Base-by-base conservation (phyloP, 305 asterid genomes). In the Nicotiana rustica region DNA sequence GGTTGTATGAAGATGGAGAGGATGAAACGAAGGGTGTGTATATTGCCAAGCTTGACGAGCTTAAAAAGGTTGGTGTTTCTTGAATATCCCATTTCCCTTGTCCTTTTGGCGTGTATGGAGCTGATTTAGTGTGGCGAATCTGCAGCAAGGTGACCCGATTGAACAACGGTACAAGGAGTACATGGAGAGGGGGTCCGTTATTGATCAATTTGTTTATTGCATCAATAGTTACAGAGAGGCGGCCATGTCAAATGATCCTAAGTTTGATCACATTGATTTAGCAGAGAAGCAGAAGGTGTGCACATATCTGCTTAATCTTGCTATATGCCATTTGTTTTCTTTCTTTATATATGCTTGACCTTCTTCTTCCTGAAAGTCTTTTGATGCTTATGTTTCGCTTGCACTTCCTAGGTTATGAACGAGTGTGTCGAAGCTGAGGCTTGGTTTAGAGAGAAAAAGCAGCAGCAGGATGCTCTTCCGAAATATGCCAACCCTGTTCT, bases 21-120 rank as follows among this genome's bases (percentile, higher is more conserved):
- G 98, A 94, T 85, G 99, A 96, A 89, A 93, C 98, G 5, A 96
- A 96, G 86, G 99, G 98, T 21, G 99, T 96, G 6, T 96, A 96
- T 67, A 59, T 90, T 57, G 96, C 96, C 68, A 95, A 95, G 83
- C 90, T 93, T 86, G 97, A 94, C 80, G 99, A 96, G 87, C 97
- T 96, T 47, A 94, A 92, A 91, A 93, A 93, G 98, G 99, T 91
- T 29, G 25, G 83, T 29, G 15, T 77, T 71, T 31, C 36, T 47
- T 14, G 47, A 41, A 18, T 78, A 77, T 8, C 18, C 10, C 67
- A 33, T 1, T 70, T 38, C 44, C 4, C 21, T 19, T 25, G 6
- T 25, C 19, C 10, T 60, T 13, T 17, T 10, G 33, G 71, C 3
- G 55, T n/a, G 10, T 4, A 21, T 36, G 57, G 36, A 56, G 77